Percentiles rank a stretch among this genome's conserved stretches.
Evolutionary conservation across 1,284 basidiomycete genomes (phyloP).

Genomic region (Tetrapyrgos nigripes): DNA sequence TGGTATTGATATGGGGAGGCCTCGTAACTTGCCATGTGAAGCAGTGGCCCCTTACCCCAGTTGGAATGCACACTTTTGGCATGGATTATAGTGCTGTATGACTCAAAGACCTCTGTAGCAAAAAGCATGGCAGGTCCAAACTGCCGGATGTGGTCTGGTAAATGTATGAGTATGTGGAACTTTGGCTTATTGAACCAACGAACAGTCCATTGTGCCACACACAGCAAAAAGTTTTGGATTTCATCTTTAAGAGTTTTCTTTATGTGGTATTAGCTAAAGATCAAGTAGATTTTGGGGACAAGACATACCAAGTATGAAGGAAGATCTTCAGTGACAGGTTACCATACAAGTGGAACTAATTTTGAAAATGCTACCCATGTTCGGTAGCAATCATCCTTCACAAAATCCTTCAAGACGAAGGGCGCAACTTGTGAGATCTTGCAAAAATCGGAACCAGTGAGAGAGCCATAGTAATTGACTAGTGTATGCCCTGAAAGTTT

Average conservation of each 20-base stretch:
- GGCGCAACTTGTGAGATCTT: conserved; percentile 8
- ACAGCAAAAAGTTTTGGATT: conserved; percentile 37
- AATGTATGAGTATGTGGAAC: conserved; percentile 42
- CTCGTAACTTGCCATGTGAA: too few species aligned
- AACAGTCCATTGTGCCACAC: conserved; percentile 30
- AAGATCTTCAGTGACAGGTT: too few species aligned
- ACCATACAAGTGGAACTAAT: too few species aligned
- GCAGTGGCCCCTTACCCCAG: too few species aligned
- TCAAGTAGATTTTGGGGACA: background rate
- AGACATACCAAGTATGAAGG: too few species aligned
- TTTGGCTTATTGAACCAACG: conserved; percentile 49
- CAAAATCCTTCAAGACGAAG: conserved; percentile 1
- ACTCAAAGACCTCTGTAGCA: conserved; percentile 52
- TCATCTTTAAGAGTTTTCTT: conserved; percentile 26
- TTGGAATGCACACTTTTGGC: conserved; percentile 48
- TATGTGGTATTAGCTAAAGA: background rate
- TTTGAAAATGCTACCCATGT: too few species aligned
- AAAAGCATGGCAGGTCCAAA: conserved; percentile 48
- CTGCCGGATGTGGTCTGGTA: conserved; percentile 36
- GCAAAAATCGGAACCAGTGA: conserved; percentile 9
- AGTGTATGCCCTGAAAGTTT: conserved; percentile 1
- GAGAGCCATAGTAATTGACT: conserved; percentile 4
- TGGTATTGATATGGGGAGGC: too few species aligned
- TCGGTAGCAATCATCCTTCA: conserved; percentile 2
- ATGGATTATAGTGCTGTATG: conserved; percentile 51